Evolutionary conservation across 805 yeast species (phyloP).

Genomic region (Yarrowia osloensis): DNA sequence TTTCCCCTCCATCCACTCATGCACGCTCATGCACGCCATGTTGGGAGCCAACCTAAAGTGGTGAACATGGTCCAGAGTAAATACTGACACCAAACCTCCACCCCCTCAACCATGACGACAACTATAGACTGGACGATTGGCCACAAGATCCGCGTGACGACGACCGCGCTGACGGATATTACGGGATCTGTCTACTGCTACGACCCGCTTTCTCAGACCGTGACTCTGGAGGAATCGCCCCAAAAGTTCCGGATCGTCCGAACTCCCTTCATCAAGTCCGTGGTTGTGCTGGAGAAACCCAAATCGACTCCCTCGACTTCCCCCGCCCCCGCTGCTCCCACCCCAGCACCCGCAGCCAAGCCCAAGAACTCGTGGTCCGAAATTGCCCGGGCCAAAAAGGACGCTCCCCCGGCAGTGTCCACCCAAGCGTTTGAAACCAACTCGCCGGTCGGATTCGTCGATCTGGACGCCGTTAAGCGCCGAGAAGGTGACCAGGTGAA

Average conservation of each 20-base stretch:
- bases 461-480: slow-evolving; percentile 1
- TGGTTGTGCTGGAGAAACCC: slow-evolving; percentile 51
- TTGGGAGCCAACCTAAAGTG: slow-evolving; percentile 6
- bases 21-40: background rate
- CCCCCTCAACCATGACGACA: slow-evolving; percentile 1
- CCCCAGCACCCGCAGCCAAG: background rate
- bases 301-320: slow-evolving; percentile 33
- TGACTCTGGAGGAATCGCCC: slow-evolving; percentile 44
- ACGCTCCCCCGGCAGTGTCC: slow-evolving; percentile 11
- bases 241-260: slow-evolving; percentile 54
- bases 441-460: slow-evolving; percentile 8
- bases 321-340: background rate
- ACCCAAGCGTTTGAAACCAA: background rate
- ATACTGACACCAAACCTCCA: background rate
- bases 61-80: slow-evolving; percentile 5
- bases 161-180: slow-evolving; percentile 57
- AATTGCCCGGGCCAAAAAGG: slow-evolving; percentile 26
- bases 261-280: slow-evolving; percentile 57
- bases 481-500: slow-evolving; percentile 8
- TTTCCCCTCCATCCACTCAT: too few species aligned
- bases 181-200: slow-evolving; percentile 68
- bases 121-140: slow-evolving; percentile 30
- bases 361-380: slow-evolving; percentile 31
- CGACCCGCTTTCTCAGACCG: slow-evolving; percentile 50
- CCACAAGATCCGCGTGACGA: slow-evolving; percentile 55